Percentiles rank a stretch among this genome's conserved stretches.
phyloP scores from a whole-genome alignment of 108 stramenopile species.

The Skeletonema grethae region DNA sequence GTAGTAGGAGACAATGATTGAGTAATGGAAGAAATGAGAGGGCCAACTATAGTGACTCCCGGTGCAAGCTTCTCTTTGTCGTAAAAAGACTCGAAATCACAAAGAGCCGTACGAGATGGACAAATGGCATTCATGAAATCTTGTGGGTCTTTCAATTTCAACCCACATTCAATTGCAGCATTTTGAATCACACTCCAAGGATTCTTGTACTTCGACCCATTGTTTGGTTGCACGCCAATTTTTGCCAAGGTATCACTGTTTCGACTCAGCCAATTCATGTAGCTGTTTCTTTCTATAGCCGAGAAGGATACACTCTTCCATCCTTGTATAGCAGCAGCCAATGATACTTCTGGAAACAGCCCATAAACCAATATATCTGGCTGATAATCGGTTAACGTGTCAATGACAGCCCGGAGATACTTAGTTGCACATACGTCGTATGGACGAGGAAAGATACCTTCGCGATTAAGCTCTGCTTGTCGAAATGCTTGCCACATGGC shows the following conservation, averaged over 20 bases:
- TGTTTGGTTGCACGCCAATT: not conserved
- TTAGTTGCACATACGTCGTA: conserved; percentile 16
- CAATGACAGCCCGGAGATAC: conserved; percentile 25
- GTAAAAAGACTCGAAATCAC: conserved; percentile 21
- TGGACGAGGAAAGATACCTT: conserved; percentile 29
- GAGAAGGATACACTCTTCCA: conserved; percentile 27
- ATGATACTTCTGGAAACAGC: conserved; percentile 31
- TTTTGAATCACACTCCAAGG: conserved; percentile 25
- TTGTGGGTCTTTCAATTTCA: conserved; percentile 5
- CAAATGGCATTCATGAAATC: conserved; percentile 7
- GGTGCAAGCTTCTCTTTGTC: conserved; percentile 2
- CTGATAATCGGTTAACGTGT: conserved; percentile 19
- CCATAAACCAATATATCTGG: conserved; percentile 29
- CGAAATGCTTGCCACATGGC: conserved; percentile 32
- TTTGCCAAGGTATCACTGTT: not conserved
- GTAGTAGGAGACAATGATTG: not conserved
- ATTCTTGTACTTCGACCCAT: conserved; percentile 2
- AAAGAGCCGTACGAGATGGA: conserved; percentile 16
- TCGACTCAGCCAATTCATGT: conserved; percentile 13
- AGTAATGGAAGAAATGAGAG: conserved; percentile 12
- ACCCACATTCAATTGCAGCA: conserved; percentile 26
- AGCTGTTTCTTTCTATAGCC: conserved; percentile 1
- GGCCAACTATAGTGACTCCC: conserved; percentile 21
- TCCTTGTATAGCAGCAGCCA: conserved; percentile 25
- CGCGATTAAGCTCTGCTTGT: conserved; percentile 11